Base-by-base conservation (phyloP, 1,139 yeast species). In the Waltiozyma sp. region DNA sequence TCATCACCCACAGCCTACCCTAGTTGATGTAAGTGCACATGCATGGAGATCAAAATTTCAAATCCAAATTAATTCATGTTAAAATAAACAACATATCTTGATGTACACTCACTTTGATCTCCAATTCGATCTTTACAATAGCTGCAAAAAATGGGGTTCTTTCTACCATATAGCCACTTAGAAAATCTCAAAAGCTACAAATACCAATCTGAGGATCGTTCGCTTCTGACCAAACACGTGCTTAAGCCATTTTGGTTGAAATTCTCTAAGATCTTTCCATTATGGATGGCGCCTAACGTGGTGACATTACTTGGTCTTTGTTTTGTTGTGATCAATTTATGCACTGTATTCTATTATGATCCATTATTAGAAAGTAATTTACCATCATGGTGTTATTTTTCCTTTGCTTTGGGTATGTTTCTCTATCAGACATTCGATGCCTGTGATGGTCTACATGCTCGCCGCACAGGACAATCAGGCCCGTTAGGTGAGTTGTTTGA, bases 361-460 rank as follows among this genome's bases (percentile, higher is more conserved):
- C 95, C 96, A 2, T 67, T 71, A 45, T 70, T 84, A 47, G 66
- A 75, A 42, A 58, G 66, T 40, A 69, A 69, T 2, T 70, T 76
- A 23, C 96, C 97, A n/a, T 61, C 74, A 40, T 87, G 95, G 95
- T 75, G 84, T 35, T 87, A 85, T 60, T 74, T 75, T 53, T 70
- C 84, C 42, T 86, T 85, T 59, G 96, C 94, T 0, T 60, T 84
- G 53, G 94, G 95, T 2, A 66, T 89, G 50, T 88, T 89, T 59
- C 67, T 88, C 72, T 89, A 89, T 61, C 97, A 89, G 59, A 89
- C 97, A 0, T 88, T 89, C 61, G 97, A 89, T 64, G 96, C 96
- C 2, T 85, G 95, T 62, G 97, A 89, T 62, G 97, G 97, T 11
- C 75, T 83, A 51, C 97, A 89, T 61, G 97, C 97, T 15, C 72